Evolutionary conservation across 208 protist genomes (phyloP).

Genomic region (Leishmania lainsoni): DNA sequence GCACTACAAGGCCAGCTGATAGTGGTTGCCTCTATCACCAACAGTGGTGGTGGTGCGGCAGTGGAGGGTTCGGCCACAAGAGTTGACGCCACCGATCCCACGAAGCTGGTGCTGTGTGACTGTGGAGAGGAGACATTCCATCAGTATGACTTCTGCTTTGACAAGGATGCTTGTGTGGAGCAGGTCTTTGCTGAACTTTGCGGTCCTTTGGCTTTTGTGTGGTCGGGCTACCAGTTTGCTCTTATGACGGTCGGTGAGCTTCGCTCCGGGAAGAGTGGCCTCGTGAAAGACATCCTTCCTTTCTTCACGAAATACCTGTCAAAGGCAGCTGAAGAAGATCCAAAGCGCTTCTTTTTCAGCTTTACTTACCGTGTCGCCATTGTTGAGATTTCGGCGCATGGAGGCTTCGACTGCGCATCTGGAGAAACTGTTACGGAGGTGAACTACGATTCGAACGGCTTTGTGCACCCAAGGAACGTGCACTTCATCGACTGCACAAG

Average conservation of each 20-base stretch:
- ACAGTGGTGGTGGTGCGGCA: slow-evolving; percentile 6
- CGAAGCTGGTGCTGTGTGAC: slow-evolving; percentile 45
- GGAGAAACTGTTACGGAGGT: slow-evolving; percentile 21
- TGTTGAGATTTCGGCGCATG: slow-evolving; percentile 35
- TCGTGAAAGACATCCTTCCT: slow-evolving; percentile 41
- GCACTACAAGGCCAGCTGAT: slow-evolving; percentile 43
- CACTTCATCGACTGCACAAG: slow-evolving; percentile 40
- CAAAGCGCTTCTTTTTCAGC: slow-evolving; percentile 18
- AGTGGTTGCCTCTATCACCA: slow-evolving; percentile 30
- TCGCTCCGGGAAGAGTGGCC: slow-evolving; percentile 38
- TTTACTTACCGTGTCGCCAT: slow-evolving; percentile 42
- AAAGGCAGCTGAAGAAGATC: background rate
- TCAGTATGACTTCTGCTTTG: slow-evolving; percentile 51
- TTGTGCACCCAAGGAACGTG: slow-evolving; percentile 28
- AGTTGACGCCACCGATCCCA: slow-evolving; percentile 30
- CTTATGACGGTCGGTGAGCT: slow-evolving; percentile 42
- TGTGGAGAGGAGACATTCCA: slow-evolving; percentile 33
- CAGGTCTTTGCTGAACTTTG: slow-evolving; percentile 46
- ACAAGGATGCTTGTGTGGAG: slow-evolving; percentile 19
- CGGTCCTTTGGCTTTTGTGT: slow-evolving; percentile 24
- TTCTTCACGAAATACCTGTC: slow-evolving; percentile 34
- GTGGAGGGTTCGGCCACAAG: slow-evolving; percentile 3
- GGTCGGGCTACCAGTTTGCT: slow-evolving; percentile 40
- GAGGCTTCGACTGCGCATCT: slow-evolving; percentile 37
- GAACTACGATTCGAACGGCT: slow-evolving; percentile 35